Conservation (phyloP, 208 protist genomes). For the Leishmania tropica region DNA sequence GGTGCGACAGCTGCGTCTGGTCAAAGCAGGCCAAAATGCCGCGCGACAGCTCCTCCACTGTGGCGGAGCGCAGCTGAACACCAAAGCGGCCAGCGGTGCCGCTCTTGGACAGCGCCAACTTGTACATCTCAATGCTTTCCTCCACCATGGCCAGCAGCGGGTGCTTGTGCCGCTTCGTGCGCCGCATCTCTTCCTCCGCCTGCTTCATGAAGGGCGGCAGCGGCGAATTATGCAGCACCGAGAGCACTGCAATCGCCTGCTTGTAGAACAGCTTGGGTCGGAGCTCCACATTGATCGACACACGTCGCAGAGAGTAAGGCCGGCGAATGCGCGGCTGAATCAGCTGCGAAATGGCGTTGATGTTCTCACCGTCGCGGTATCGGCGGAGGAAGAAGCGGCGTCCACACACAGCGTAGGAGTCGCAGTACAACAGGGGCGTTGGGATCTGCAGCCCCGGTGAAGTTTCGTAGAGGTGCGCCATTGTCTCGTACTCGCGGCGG, state of each 20-base stretch:
- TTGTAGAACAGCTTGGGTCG: constrained; percentile 62
- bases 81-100: constrained; percentile 21
- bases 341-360: constrained; percentile 49
- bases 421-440: constrained; percentile 67
- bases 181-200: constrained; percentile 37
- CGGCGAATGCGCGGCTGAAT: constrained; percentile 73
- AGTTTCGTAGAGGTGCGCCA: constrained; percentile 56
- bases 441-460: constrained; percentile 54
- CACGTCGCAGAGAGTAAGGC: constrained; percentile 69
- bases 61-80: constrained; percentile 32
- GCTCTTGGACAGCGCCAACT: constrained; percentile 35
- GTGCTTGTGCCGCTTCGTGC: constrained; percentile 31
- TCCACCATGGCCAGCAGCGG: constrained; percentile 49
- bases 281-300: constrained; percentile 62
- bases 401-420: constrained; percentile 67
- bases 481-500: constrained; percentile 69
- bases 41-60: constrained; percentile 47
- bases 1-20: constrained; percentile 51
- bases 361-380: constrained; percentile 67
- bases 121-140: constrained; percentile 48
- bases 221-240: constrained; percentile 54
- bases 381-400: constrained; percentile 71
- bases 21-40: constrained; percentile 50
- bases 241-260: constrained; percentile 44
- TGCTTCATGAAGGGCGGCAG: constrained; percentile 59